Percentiles rank a stretch among this genome's conserved stretches.
Evolutionary conservation across 331 rosid genomes (phyloP).

Genomic region (Quercus phellos): DNA sequence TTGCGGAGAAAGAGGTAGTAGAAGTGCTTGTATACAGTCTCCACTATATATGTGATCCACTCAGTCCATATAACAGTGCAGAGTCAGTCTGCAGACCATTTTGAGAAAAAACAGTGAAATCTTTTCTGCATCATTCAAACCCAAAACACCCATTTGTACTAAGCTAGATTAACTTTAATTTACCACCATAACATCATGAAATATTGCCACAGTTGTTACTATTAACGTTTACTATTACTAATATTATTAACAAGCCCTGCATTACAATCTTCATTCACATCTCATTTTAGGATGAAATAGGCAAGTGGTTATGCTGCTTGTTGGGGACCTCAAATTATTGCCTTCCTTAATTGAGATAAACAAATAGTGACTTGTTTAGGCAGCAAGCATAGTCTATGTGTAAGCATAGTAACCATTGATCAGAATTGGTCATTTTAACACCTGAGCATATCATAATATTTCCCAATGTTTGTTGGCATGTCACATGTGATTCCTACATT

Average conservation of each 20-base stretch:
- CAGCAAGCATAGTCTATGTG: not conserved
- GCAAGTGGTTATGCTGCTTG: not conserved
- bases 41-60: not conserved
- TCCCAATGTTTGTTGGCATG: slow-evolving; percentile 14
- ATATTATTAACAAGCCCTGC: too few relatives aligned
- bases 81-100: too few relatives aligned
- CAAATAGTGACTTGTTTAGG: not conserved
- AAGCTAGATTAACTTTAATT: too few relatives aligned
- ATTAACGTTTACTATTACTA: too few relatives aligned
- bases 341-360: not conserved
- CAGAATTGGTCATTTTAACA: slow-evolving; percentile 6
- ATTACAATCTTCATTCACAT: not conserved
- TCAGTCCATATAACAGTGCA: not conserved
- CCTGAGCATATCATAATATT: slow-evolving; percentile 15
- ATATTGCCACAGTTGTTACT: too few relatives aligned
- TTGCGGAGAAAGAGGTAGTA: not conserved
- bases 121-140: too few relatives aligned
- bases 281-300: not conserved
- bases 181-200: too few relatives aligned
- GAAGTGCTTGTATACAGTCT: not conserved
- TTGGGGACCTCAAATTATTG: not conserved
- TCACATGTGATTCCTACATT: slow-evolving; percentile 18
- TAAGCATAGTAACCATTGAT: too few relatives aligned
- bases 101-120: too few relatives aligned
- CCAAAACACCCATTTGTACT: too few relatives aligned